Evolutionary conservation across 225 moss, liverwort and hornwort genomes (phyloP).

Genomic region (Physcomitrium patens): DNA sequence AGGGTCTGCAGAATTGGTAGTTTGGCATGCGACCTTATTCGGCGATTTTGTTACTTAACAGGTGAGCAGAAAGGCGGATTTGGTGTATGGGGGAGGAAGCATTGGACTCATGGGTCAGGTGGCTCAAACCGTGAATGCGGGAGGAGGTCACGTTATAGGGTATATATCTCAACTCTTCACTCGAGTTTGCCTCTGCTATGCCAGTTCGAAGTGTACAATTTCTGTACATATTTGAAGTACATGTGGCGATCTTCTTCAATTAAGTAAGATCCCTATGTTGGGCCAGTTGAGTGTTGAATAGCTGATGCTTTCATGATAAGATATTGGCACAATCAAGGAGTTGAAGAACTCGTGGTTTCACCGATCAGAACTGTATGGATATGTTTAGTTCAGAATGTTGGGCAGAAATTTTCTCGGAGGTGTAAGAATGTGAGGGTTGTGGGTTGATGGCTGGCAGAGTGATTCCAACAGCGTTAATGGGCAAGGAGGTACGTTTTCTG

Average conservation of each 20-base stretch:
- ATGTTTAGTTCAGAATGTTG: too few species aligned
- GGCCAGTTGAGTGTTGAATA: too few species aligned
- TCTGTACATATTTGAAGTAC: not conserved
- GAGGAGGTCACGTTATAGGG: constrained; percentile 89
- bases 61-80: constrained; percentile 79
- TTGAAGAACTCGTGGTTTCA: too few species aligned
- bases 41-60: constrained; percentile 25
- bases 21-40: not conserved
- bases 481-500: constrained; percentile 65
- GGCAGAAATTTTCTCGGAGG: not conserved
- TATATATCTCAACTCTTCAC: constrained; percentile 26
- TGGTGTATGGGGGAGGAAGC: constrained; percentile 95
- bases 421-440: constrained; percentile 5
- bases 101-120: constrained; percentile 95
- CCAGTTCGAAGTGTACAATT: not conserved
- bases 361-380: too few species aligned
- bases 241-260: too few species aligned
- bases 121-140: constrained; percentile 77
- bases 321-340: too few species aligned
- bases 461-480: constrained; percentile 89
- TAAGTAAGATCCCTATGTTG: too few species aligned
- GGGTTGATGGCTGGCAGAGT: constrained; percentile 56
- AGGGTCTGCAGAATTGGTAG: too few species aligned
- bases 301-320: too few species aligned
- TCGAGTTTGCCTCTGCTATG: not conserved